Conservation (phyloP, 176 grass and related monocot genomes). For the Hordeum vulgare region DNA sequence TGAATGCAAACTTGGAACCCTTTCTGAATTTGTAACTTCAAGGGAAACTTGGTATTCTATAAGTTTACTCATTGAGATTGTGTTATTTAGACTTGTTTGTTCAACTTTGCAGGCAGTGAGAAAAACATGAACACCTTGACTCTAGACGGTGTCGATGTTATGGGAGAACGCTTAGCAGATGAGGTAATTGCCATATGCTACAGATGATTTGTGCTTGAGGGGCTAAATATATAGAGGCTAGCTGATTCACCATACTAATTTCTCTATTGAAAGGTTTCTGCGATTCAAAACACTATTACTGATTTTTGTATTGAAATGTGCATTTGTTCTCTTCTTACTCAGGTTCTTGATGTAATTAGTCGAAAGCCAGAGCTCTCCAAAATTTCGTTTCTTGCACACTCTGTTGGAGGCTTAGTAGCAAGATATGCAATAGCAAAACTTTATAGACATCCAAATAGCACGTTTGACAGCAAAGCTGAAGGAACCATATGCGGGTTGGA, state of each 20-base stretch:
- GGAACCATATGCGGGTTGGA: conserved; percentile 66
- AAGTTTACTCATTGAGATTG: neutral
- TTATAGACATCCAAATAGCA: conserved; percentile 32
- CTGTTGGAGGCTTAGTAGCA: conserved; percentile 77
- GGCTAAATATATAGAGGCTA: neutral
- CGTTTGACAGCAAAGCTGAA: conserved; percentile 5
- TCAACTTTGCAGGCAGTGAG: conserved; percentile 60
- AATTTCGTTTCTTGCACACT: conserved; percentile 92
- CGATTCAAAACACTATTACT: neutral
- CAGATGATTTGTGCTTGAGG: neutral
- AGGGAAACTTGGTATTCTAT: neutral
- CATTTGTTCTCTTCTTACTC: neutral
- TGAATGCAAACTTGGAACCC: neutral
- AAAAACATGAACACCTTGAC: conserved; percentile 62
- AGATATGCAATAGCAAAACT: conserved; percentile 87
- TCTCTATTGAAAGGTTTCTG: neutral
- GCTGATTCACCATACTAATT: neutral
- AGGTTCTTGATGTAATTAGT: conserved; percentile 65
- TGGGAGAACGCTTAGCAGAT: conserved; percentile 73
- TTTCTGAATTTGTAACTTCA: neutral
- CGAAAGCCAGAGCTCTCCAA: conserved; percentile 54
- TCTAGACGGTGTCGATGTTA: conserved; percentile 73
- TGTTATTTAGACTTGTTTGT: conserved; percentile 1
- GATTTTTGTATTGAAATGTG: neutral
- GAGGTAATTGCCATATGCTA: conserved; percentile 33